Evolutionary conservation across 202 grass and related monocot genomes (phyloP), one percentile per base, ranked within the genome.

Genomic region (Carex sylvatica): DNA sequence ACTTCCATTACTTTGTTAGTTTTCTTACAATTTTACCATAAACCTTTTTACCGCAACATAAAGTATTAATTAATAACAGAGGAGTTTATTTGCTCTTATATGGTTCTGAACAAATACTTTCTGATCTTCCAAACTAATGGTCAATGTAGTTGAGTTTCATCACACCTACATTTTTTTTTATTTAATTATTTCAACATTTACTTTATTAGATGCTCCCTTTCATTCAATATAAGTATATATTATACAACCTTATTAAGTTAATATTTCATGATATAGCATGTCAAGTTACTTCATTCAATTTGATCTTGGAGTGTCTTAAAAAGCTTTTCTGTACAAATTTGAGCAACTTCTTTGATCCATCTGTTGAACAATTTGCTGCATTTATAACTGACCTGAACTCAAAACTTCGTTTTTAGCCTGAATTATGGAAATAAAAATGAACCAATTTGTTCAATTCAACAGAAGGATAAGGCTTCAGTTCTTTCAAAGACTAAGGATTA

Each of bases 391-490:
- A 71, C 24, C 13, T 51, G 69, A 28, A 74, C 44, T 16, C 13
- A 28, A 73, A 51, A 52, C 13, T 28, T 56, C 33, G 7, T 49
- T 76, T 30, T 56, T 74, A 8, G 11, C 14, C 5, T 26, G 51
- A 74, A 74, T 56, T 33, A 4, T 56, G 14, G 3, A 35, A 18
- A 19, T 55, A 77, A 56, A 59, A 59, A 36, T 19, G 15, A 72
- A 68, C 15, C 14, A 35, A 59, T 77, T 18, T 77, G 38, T 20
- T 31, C 36, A 33, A 1, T 9, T 44, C 16, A 58, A 73, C 31
- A 98, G 92, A 92, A 87, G 69, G 92, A 98, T 75, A 94, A 98
- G 65, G 89, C 87, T 26, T 89, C 88, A 9, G 87, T 98, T 58
- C 95, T 98, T 0, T 78, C 84, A 7, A 80, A 80, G 76, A 90